Evolutionary conservation across 192 early-diverging fungal species (phyloP), one percentile per base, ranked within the genome.

Genomic region (Umbelopsis isabellina): DNA sequence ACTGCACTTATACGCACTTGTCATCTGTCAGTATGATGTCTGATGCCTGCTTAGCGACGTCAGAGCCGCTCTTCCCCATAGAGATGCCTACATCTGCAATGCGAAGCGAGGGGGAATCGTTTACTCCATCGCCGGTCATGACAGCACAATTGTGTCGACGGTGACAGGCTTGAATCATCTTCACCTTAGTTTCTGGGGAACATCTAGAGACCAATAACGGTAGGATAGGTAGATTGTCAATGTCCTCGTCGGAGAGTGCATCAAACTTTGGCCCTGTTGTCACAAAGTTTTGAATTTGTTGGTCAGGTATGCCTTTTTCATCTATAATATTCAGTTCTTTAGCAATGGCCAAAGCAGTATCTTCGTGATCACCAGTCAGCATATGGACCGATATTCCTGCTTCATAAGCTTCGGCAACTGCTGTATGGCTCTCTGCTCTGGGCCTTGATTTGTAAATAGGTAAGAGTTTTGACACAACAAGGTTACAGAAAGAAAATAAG

Each of bases 321-420:
- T 77, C 27, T 44, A 95, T 72, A 66, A 97, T 95, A 16, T 91
- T 90, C 27, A 97, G 82, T 69, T 98, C 87, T 49, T 88, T 89
- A 12, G 95, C 95, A 80, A 98, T 98, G 4, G 97, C 94, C 1
- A 91, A 83, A 1, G 97, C 97, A 0, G 95, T 97, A 22, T 87
- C 83, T 12, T 93, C 87, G 73, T 98, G 97, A 73, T 98, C 95
- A 51, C 96, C 95, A 2, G 97, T 98, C 51, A 98, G 86, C 95
- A 98, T 98, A 53, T 95, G 90, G 35, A 98, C 97, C 33, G 87
- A 87, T 74, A 98, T 95, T 21, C 97, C 97, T 8, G 97, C 95
- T 10, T 83, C 75, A 66, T 95, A 91, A 70, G 94, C 94, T 65
- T 87, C 88, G 65, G 83, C 74, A 13, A 92, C 89, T 65, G 89